phyloP scores from a whole-genome alignment of 345 rosid species.

The Anacardium occidentale region DNA sequence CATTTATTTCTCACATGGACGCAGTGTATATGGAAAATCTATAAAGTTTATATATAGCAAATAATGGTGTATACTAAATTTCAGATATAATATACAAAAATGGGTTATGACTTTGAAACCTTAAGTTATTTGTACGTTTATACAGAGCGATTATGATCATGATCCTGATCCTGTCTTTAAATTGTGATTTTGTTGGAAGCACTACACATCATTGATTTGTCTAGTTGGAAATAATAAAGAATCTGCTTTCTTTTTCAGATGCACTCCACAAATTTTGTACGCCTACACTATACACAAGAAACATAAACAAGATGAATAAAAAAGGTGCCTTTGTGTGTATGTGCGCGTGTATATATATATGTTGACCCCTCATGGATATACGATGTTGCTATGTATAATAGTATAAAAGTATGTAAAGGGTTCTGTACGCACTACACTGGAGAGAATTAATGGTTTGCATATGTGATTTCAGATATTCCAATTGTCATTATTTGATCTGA shows the following conservation, averaged over 20 bases:
- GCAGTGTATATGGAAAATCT: background rate
- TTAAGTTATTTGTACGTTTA: background rate
- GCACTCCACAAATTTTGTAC: no score
- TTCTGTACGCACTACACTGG: no score
- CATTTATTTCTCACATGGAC: conserved; percentile 12
- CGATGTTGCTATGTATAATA: conserved; percentile 12
- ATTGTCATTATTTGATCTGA: conserved; percentile 17
- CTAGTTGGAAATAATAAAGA: conserved; percentile 18
- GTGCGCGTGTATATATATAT: background rate
- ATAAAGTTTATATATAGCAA: background rate
- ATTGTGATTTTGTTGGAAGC: conserved; percentile 26
- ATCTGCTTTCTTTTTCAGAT: background rate
- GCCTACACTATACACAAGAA: background rate
- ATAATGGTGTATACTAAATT: background rate
- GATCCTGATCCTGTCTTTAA: conserved; percentile 3
- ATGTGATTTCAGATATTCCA: background rate
- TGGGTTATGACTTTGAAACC: conserved; percentile 17
- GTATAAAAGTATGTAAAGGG: background rate
- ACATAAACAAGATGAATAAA: background rate
- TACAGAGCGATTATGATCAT: conserved; percentile 17
- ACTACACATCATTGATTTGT: conserved; percentile 18
- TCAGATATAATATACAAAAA: conserved; percentile 3
- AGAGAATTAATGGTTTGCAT: background rate
- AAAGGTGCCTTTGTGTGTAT: no score
- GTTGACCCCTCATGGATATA: conserved; percentile 2